Evolutionary conservation across 2,329 filamentous ascomycete genomes (phyloP), one percentile per base, ranked within the genome.

Genomic region (Penicillium olsonii): DNA sequence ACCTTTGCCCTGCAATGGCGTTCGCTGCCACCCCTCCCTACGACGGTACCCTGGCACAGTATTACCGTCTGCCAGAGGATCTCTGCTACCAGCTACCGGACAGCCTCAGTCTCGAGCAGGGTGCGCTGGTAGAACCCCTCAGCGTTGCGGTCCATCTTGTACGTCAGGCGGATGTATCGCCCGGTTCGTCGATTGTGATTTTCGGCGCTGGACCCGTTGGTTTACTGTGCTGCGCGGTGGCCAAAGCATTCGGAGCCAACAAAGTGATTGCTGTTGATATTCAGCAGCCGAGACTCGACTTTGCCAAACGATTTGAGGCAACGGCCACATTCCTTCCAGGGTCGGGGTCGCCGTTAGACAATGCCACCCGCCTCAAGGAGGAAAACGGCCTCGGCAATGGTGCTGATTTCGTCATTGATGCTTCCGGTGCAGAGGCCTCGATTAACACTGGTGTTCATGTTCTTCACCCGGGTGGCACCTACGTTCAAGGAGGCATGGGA

Each of bases 11-110:
- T 5, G 80, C 88, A 45, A 96, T 97, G 90, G 76, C 75, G 18
- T 97, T 97, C 67, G 92, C 92, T 19, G 92, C 92, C 1, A 97
- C 92, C 12, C 92, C 92, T 14, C 92, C 94, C 2, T 85, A 87
- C 68, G 87, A 96, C 69, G 92, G 92, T 38, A 96, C 92, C 0
- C 76, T 97, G 45, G 87, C 91, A 0, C 88, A 90, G 47, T 95
- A 92, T 78, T 96, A 92, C 78, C 67, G 78, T 11, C 79, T 92
- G 6, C 90, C 92, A 2, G 84, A 87, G 60, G 92, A 96, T 70
- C 96, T 95, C 69, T 96, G 91, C 81, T 95, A 92, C 75, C 90
- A 90, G 76, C 82, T 97, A 5, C 91, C 92, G 1, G 83, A 87
- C n/a, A 72, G 77, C 57, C 84, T 97, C 43, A 84, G 82, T 0